phyloP scores from a whole-genome alignment of 305 asterid species.

The Petunia hybrid region DNA sequence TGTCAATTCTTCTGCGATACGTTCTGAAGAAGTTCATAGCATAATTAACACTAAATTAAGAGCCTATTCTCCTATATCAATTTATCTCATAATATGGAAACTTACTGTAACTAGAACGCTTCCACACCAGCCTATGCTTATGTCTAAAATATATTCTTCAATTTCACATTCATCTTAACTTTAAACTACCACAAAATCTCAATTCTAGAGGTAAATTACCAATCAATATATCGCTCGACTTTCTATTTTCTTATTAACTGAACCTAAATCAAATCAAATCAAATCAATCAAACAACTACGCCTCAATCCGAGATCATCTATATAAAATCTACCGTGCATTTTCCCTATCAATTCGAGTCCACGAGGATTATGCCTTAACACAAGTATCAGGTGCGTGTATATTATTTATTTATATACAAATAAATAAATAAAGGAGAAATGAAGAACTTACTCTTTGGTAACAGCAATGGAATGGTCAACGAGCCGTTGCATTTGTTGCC shows the following conservation, averaged over 20 bases:
- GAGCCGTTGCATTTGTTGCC: constrained; percentile 74
- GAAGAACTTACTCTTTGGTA: constrained; percentile 72
- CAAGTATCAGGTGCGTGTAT: not conserved
- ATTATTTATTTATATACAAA: not conserved
- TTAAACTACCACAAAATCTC: not conserved
- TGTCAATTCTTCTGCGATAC: not conserved
- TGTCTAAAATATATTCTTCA: not conserved
- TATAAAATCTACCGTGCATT: not conserved
- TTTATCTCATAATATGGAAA: not conserved
- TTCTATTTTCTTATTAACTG: constrained; percentile 2
- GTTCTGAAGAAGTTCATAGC: not conserved
- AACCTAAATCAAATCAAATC: not conserved
- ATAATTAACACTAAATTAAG: not conserved
- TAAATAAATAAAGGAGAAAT: constrained; percentile 3
- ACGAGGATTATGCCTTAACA: not conserved
- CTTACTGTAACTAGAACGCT: not conserved
- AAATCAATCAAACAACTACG: not conserved
- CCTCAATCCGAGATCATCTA: not conserved
- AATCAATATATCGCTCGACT: not conserved
- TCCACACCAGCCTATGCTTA: not conserved
- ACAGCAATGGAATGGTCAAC: constrained; percentile 95
- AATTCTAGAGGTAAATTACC: not conserved
- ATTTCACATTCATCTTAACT: not conserved
- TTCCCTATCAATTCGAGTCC: not conserved
- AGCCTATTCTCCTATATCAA: not conserved